Conservation (phyloP, 169 alveolate genomes). For the Plasmodium adleri region DNA sequence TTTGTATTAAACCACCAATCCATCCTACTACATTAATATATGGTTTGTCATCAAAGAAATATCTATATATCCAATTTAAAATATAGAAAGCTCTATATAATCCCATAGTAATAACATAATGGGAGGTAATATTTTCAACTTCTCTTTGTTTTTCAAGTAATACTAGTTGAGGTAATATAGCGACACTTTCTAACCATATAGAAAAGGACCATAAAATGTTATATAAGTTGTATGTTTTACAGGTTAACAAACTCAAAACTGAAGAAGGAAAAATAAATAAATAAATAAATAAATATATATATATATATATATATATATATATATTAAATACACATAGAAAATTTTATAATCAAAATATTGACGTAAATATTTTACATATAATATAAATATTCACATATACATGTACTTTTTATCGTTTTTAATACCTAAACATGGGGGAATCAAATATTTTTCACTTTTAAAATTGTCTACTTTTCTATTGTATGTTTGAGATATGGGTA, state of each 20-base stretch:
- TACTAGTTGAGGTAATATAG: conserved; percentile 96
- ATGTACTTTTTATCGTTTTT: not conserved
- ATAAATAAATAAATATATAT: not conserved
- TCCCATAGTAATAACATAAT: conserved; percentile 95
- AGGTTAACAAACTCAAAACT: conserved; percentile 80
- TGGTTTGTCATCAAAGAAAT: conserved; percentile 87
- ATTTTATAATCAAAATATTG: not conserved
- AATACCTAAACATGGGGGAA: conserved; percentile 88
- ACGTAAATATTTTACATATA: not conserved
- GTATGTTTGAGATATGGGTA: conserved; percentile 93
- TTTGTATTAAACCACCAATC: conserved; percentile 95
- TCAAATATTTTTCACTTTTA: conserved; percentile 92
- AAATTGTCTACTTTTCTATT: conserved; percentile 93
- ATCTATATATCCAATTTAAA: conserved; percentile 94
- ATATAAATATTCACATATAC: not conserved
- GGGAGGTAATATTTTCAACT: conserved; percentile 96
- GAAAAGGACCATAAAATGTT: conserved; percentile 96
- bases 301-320: not conserved
- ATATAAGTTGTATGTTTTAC: conserved; percentile 78
- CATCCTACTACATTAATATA: conserved; percentile 91
- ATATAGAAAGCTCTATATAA: conserved; percentile 94
- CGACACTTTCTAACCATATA: conserved; percentile 97
- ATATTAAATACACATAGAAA: not conserved
- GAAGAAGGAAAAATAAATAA: not conserved
- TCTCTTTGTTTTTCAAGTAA: conserved; percentile 94